phyloP scores from a whole-genome alignment of 441 rosid species.

The Iberis amara region DNA sequence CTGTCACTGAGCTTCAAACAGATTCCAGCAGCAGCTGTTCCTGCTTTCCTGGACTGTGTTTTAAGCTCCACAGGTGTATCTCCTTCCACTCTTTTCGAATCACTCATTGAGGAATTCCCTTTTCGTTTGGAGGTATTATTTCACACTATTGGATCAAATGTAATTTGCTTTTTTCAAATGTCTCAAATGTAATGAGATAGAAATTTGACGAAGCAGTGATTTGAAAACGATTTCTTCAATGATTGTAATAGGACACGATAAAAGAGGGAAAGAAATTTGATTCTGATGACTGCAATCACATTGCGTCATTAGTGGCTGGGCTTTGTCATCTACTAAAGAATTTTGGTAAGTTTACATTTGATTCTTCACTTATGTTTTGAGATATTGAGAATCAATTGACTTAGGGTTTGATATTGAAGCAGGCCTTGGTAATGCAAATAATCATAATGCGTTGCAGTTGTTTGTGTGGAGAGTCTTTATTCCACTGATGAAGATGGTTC shows the following conservation, averaged over 20 bases:
- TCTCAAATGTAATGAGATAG: too few species aligned
- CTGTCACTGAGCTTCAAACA: slow-evolving; percentile 54
- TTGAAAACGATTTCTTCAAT: background rate
- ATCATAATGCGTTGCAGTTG: slow-evolving; percentile 41
- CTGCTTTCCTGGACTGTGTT: slow-evolving; percentile 75
- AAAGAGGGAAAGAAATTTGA: slow-evolving; percentile 40
- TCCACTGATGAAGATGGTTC: slow-evolving; percentile 60
- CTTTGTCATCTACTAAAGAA: slow-evolving; percentile 71
- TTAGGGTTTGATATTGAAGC: slow-evolving; percentile 17
- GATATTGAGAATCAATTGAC: background rate
- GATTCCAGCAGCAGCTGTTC: slow-evolving; percentile 63
- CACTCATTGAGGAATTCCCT: slow-evolving; percentile 46
- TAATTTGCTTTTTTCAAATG: background rate
- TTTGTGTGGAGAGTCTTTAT: slow-evolving; percentile 69
- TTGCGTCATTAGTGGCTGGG: slow-evolving; percentile 55
- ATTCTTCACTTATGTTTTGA: background rate
- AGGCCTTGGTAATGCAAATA: slow-evolving; percentile 36
- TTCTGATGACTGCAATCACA: slow-evolving; percentile 35
- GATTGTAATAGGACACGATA: slow-evolving; percentile 35
- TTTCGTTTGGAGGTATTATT: slow-evolving; percentile 38
- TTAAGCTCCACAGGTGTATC: slow-evolving; percentile 55
- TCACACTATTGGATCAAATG: background rate
- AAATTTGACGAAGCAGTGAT: too few species aligned
- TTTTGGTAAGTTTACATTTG: slow-evolving; percentile 40
- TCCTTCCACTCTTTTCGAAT: slow-evolving; percentile 50